Conservation (phyloP, 768 basidiomycete genomes). For the Suillus ampliporus region DNA sequence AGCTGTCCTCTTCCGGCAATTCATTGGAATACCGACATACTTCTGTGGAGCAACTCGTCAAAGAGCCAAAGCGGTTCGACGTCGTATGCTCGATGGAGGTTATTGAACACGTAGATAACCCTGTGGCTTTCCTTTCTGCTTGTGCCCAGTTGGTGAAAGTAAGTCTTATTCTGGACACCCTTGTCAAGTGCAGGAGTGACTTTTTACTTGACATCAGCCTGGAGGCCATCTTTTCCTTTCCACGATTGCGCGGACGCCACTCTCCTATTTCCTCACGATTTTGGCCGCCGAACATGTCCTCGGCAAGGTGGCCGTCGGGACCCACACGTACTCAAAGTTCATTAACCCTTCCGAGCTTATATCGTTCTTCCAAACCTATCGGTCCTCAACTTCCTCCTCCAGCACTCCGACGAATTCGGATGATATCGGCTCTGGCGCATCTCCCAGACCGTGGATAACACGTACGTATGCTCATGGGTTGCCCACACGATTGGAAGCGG, state of each 20-base stretch:
- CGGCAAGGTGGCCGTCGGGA: slow-evolving; percentile 81
- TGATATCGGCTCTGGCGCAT: slow-evolving; percentile 7
- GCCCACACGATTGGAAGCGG: slow-evolving; percentile 71
- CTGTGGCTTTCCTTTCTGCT: slow-evolving; percentile 78
- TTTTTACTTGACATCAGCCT: slow-evolving; percentile 59
- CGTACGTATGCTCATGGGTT: slow-evolving; percentile 49
- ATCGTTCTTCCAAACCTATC: slow-evolving; percentile 75
- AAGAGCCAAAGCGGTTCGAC: slow-evolving; percentile 75
- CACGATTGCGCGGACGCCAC: slow-evolving; percentile 87
- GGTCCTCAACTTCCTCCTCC: slow-evolving; percentile 31
- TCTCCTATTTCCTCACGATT: slow-evolving; percentile 73
- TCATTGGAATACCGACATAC: slow-evolving; percentile 70
- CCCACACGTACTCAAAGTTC: slow-evolving; percentile 92
- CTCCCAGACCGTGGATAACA: slow-evolving; percentile 62
- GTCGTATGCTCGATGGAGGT: slow-evolving; percentile 98
- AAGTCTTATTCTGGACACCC: slow-evolving; percentile 23
- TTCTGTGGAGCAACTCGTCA: slow-evolving; percentile 75
- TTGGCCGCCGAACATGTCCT: slow-evolving; percentile 83
- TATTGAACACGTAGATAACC: slow-evolving; percentile 95
- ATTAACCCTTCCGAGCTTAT: slow-evolving; percentile 87
- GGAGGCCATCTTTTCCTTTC: slow-evolving; percentile 96
- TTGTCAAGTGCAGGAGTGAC: not conserved
- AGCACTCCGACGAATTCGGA: not conserved
- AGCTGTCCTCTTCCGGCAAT: slow-evolving; percentile 46
- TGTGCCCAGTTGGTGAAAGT: slow-evolving; percentile 91